Conservation (phyloP, 83 land plant genomes). For the Thuja plicata region DNA sequence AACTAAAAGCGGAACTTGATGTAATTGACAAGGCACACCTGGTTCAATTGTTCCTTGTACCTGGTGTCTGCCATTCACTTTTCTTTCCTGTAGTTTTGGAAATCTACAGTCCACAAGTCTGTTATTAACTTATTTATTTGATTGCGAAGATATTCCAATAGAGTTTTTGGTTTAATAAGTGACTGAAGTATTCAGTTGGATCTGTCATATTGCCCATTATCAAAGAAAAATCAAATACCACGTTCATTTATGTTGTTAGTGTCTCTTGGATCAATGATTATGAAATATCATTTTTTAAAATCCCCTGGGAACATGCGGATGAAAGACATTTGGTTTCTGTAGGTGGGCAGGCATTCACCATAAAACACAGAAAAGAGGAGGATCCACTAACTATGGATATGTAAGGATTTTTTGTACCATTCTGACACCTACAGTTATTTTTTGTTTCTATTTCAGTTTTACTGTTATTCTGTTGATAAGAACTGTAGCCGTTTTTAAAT, state of each 20-base stretch:
- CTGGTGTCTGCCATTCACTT: neutral
- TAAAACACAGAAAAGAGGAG: slow-evolving; percentile 32
- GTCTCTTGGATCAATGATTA: neutral
- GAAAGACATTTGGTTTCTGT: neutral
- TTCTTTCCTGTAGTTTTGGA: neutral
- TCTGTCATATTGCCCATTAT: neutral
- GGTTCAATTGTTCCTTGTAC: neutral
- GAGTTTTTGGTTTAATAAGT: neutral
- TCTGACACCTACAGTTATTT: neutral
- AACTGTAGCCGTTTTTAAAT: neutral
- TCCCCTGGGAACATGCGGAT: neutral
- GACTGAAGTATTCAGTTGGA: neutral
- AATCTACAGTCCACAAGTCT: neutral
- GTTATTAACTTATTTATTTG: neutral
- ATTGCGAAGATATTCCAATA: neutral
- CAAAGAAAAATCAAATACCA: neutral
- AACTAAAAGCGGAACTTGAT: neutral
- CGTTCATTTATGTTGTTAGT: neutral
- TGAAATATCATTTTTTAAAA: neutral
- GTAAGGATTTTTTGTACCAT: slow-evolving; percentile 21
- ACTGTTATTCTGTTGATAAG: neutral
- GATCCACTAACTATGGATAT: slow-evolving; percentile 36
- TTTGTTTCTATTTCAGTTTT: neutral
- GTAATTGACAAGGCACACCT: neutral
- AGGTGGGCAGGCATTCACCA: slow-evolving; percentile 51